Conservation (phyloP, 2,329 filamentous ascomycete species). For the Microsporum canis region DNA sequence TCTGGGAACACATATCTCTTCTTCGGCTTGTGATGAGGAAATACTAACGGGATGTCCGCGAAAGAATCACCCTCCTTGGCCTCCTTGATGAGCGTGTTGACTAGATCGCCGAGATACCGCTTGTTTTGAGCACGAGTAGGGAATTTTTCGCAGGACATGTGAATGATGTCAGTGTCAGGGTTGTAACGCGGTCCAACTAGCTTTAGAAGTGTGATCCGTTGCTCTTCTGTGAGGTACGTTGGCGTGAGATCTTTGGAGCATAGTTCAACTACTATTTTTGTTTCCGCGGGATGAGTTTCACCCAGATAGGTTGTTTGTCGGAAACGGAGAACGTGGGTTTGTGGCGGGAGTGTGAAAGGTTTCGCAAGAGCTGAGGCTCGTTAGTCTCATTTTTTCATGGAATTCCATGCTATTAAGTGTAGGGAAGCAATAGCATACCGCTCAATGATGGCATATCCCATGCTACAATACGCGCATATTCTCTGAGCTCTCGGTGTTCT, state of each 20-base stretch:
- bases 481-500: slow-evolving; percentile 73
- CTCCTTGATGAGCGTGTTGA: slow-evolving; percentile 60
- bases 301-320: slow-evolving; percentile 96
- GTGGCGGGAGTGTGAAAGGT: slow-evolving; percentile 61
- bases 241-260: slow-evolving; percentile 56
- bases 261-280: slow-evolving; percentile 92
- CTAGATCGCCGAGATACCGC: slow-evolving; percentile 72
- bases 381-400: neutral
- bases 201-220: slow-evolving; percentile 75
- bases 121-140: slow-evolving; percentile 92
- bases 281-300: slow-evolving; percentile 78
- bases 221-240: slow-evolving; percentile 49
- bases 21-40: slow-evolving; percentile 68
- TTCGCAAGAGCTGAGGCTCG: slow-evolving; percentile 58
- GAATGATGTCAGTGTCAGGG: slow-evolving; percentile 65
- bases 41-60: slow-evolving; percentile 78
- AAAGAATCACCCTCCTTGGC: slow-evolving; percentile 78
- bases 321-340: slow-evolving; percentile 67
- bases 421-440: slow-evolving; percentile 48
- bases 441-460: slow-evolving; percentile 93
- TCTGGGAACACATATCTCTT: slow-evolving; percentile 60
- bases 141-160: slow-evolving; percentile 84
- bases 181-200: slow-evolving; percentile 78
- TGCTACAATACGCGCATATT: slow-evolving; percentile 74
- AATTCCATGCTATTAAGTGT: neutral